phyloP scores from a whole-genome alignment of 192 early-diverging fungal genomes.

The Umbelopsis isabellina region DNA sequence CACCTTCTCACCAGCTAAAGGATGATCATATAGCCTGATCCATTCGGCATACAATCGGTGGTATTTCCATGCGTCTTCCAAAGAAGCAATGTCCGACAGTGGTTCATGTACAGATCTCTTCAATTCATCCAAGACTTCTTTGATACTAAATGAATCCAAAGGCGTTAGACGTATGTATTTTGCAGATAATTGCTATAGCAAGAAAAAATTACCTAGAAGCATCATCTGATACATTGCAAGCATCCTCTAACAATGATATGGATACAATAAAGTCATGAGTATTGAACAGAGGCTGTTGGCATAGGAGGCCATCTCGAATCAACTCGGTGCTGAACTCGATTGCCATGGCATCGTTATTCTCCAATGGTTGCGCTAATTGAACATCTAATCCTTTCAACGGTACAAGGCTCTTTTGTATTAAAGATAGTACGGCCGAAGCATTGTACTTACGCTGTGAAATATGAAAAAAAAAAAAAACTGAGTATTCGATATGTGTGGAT shows the following conservation, averaged over 20 bases:
- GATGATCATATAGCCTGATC: slow-evolving; percentile 72
- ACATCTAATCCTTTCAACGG: slow-evolving; percentile 83
- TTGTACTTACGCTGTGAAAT: slow-evolving; percentile 76
- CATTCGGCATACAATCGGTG: slow-evolving; percentile 75
- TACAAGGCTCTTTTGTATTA: slow-evolving; percentile 79
- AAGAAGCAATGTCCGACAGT: not conserved
- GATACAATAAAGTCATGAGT: slow-evolving; percentile 64
- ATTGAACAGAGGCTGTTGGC: slow-evolving; percentile 49
- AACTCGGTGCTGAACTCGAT: slow-evolving; percentile 75
- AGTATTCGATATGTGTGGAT: not conserved
- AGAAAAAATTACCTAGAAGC: not conserved
- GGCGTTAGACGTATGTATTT: not conserved
- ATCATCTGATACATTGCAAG: not conserved
- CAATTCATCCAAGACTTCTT: slow-evolving; percentile 32
- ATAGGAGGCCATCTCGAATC: slow-evolving; percentile 65
- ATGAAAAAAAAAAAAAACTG: not conserved
- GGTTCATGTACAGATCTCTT: slow-evolving; percentile 3
- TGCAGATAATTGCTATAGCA: no score
- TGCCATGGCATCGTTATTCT: slow-evolving; percentile 65
- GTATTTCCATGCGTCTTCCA: slow-evolving; percentile 47
- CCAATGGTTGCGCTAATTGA: slow-evolving; percentile 87
- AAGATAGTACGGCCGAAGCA: slow-evolving; percentile 73
- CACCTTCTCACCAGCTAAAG: slow-evolving; percentile 71
- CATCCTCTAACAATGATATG: not conserved
- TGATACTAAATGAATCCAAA: slow-evolving; percentile 33